Base-by-base conservation (phyloP, 179 eudicot species). In the Amaranthus tricolor region DNA sequence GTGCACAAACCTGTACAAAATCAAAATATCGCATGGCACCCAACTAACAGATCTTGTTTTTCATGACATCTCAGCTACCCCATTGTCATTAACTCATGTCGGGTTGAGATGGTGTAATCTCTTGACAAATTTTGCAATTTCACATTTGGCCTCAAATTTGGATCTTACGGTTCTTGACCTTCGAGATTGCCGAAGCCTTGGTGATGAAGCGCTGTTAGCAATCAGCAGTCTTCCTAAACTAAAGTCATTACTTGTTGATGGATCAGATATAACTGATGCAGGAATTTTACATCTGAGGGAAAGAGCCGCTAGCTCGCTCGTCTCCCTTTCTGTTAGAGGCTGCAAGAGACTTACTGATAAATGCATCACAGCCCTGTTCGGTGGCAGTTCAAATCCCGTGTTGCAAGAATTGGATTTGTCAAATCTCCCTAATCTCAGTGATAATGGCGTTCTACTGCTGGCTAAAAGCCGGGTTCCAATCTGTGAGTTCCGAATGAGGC, bases 291-390 rank as follows among this genome's bases (percentile, higher is more conserved):
- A 88, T 75, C 81, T 95, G 73, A 85, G 71, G 73, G 85, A 79
- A 51, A 80, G 79, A 52, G 88, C 78, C 58, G 74, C 79, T 69
- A 85, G 82, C 40, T 85, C 91, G 2, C 83, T 95, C 48, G 77
- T 83, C 59, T 77, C 94, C 3, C 78, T 93, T 68, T 95, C 99
- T 5, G 84, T 95, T 48, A 82, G 95, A 77, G 93, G 99, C 50
- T 95, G 99, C 91, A 93, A 91, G 88, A 88, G 88, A 71, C 95
- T 95, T 11, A 93, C 99, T n/a, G 93, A 91, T 83, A 81, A 83
- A 59, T 93, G 93, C 82, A 84, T 95, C 70, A 75, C 89, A 24
- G 80, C 79, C 77, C 82, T 95, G 58, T 86, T 95, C 69, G 85
- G 86, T 73, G 86, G 83, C 24, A 55, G 84, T 73, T 82, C 83